phyloP scores from a whole-genome alignment of 2,329 filamentous ascomycete species.

The Clarireedia homoeocarpa region DNA sequence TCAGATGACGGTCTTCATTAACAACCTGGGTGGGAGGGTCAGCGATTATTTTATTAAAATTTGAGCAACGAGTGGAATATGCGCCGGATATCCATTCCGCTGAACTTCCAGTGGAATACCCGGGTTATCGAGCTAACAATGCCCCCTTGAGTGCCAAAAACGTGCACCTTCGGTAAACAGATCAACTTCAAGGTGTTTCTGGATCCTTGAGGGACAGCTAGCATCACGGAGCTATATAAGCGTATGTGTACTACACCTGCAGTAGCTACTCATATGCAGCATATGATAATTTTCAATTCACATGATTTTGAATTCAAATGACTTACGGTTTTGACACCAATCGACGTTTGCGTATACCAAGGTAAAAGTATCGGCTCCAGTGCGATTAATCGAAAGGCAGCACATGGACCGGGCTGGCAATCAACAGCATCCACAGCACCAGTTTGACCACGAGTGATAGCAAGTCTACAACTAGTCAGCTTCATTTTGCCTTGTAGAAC shows the following conservation, averaged over 20 bases:
- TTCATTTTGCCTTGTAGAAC: not conserved
- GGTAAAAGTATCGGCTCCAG: slow-evolving; percentile 28
- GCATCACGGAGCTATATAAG: too few relatives aligned
- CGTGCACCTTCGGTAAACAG: too few relatives aligned
- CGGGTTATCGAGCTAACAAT: not conserved
- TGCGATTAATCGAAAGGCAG: slow-evolving; percentile 29
- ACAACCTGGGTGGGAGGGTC: slow-evolving; percentile 19
- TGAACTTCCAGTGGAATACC: not conserved
- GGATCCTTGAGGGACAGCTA: too few relatives aligned
- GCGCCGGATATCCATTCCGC: too few relatives aligned
- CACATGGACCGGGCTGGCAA: slow-evolving; percentile 33
- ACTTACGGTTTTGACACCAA: slow-evolving; percentile 28
- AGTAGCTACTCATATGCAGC: too few relatives aligned
- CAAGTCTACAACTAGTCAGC: slow-evolving; percentile 13
- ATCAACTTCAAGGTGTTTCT: too few relatives aligned
- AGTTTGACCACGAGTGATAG: slow-evolving; percentile 29
- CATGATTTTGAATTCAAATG: too few relatives aligned
- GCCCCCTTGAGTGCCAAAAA: too few relatives aligned
- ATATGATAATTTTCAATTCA: too few relatives aligned
- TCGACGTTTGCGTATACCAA: slow-evolving; percentile 32
- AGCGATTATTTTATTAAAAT: not conserved
- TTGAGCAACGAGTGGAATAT: too few relatives aligned
- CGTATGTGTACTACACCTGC: too few relatives aligned
- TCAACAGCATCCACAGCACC: slow-evolving; percentile 28
- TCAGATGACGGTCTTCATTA: slow-evolving; percentile 34